A percentile compares a stretch with the other conserved stretches of the same genome.
Evolutionary conservation across 2,329 filamentous ascomycete species (phyloP).

Genomic region (Scytalidium lignicola): DNA sequence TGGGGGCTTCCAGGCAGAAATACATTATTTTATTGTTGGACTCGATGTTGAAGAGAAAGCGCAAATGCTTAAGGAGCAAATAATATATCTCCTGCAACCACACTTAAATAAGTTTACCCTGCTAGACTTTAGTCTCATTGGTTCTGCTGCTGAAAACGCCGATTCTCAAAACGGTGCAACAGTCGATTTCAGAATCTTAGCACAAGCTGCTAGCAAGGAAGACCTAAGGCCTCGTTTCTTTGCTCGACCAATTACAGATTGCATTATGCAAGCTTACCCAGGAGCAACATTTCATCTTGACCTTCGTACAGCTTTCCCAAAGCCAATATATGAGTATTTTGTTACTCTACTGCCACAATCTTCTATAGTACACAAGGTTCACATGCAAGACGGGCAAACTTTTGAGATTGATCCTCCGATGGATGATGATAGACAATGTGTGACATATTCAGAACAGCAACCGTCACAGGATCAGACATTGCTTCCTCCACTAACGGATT

Average conservation of each 20-base stretch:
- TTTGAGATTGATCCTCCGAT: slow-evolving; percentile 5
- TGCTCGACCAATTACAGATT: slow-evolving; percentile 33
- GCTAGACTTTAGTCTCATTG: slow-evolving; percentile 30
- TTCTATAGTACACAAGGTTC: slow-evolving; percentile 14
- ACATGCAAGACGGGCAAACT: slow-evolving; percentile 17
- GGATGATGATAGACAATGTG: not conserved
- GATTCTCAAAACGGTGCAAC: slow-evolving; percentile 40
- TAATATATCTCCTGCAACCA: not conserved
- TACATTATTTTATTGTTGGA: slow-evolving; percentile 36
- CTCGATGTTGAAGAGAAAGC: slow-evolving; percentile 39
- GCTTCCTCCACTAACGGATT: no score
- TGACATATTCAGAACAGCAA: slow-evolving; percentile 2
- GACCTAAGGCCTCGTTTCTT: slow-evolving; percentile 31
- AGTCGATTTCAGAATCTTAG: slow-evolving; percentile 40
- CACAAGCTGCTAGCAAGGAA: slow-evolving; percentile 36
- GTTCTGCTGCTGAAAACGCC: slow-evolving; percentile 31
- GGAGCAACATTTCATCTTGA: slow-evolving; percentile 36
- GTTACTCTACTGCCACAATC: slow-evolving; percentile 19
- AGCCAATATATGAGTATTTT: slow-evolving; percentile 21
- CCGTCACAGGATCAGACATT: not conserved
- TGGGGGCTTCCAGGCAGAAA: slow-evolving; percentile 39
- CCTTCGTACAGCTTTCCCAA: slow-evolving; percentile 30
- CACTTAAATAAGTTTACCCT: slow-evolving; percentile 26
- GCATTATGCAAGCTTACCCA: slow-evolving; percentile 36
- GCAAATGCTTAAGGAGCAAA: slow-evolving; percentile 34